A percentile compares a stretch with the other conserved stretches of the same genome.
Evolutionary conservation across 306 rosid species (phyloP).

Genomic region (Hippophae rhamnoides): DNA sequence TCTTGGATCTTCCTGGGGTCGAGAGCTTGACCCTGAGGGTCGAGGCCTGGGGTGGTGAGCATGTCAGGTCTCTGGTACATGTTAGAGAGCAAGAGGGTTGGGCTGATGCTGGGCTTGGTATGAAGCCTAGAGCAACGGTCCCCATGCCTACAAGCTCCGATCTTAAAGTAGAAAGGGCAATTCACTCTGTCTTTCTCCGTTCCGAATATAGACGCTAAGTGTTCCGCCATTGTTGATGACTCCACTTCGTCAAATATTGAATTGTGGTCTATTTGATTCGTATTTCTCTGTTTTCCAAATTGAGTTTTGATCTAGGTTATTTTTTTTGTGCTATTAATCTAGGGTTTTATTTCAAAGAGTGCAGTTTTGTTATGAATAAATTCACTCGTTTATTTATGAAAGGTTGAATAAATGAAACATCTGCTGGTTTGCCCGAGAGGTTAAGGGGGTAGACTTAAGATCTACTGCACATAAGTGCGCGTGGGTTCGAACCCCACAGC

Average conservation of each 20-base stretch:
- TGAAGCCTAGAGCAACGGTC: slow-evolving; percentile 97
- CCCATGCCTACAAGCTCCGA: slow-evolving; percentile 98
- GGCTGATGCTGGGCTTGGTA: slow-evolving; percentile 92
- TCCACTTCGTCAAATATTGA: neutral
- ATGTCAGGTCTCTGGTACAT: slow-evolving; percentile 93
- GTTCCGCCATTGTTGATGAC: slow-evolving; percentile 71
- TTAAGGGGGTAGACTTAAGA: slow-evolving; percentile 89
- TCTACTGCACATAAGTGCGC: slow-evolving; percentile 82
- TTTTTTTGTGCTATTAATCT: neutral
- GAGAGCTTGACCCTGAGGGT: slow-evolving; percentile 60
- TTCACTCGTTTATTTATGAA: accelerated
- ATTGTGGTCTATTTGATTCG: neutral
- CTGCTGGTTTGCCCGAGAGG: slow-evolving; percentile 89
- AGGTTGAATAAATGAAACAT: accelerated
- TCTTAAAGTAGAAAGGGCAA: slow-evolving; percentile 99
- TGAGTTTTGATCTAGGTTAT: neutral
- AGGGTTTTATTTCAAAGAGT: slow-evolving; percentile 10
- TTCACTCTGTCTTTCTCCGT: slow-evolving; percentile 95
- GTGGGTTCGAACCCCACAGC: slow-evolving; percentile 99
- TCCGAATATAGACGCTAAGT: slow-evolving; percentile 94
- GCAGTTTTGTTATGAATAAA: too few relatives aligned
- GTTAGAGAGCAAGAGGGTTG: slow-evolving; percentile 86
- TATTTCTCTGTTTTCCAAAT: neutral
- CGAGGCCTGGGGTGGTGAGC: slow-evolving; percentile 48
- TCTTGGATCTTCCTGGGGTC: slow-evolving; percentile 91